Evolutionary conservation across 306 rosid genomes (phyloP).

Genomic region (Cucurbita maxima): DNA sequence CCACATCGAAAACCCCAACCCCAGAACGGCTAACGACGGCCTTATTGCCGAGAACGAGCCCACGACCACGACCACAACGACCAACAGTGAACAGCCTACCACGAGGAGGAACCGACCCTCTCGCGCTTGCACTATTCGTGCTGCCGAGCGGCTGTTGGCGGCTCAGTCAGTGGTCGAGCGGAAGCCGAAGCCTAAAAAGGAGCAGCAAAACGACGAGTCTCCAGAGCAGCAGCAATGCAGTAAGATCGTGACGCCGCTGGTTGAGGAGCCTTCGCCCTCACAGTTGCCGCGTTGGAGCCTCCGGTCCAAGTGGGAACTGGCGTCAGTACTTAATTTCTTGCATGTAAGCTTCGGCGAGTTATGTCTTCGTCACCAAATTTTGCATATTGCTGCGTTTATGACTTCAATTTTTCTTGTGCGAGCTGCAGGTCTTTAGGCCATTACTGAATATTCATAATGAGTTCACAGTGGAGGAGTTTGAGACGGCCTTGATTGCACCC

Average conservation of each 20-base stretch:
- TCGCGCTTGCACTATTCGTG: constrained; percentile 86
- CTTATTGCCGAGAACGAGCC: constrained; percentile 26
- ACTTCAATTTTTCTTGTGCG: constrained; percentile 4
- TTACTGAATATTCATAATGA: constrained; percentile 64
- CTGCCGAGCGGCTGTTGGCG: constrained; percentile 51
- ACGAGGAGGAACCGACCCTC: constrained; percentile 79
- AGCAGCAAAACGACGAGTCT: constrained; percentile 26
- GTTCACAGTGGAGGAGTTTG: constrained; percentile 92
- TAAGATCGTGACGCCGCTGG: constrained; percentile 69
- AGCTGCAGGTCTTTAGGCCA: constrained; percentile 69
- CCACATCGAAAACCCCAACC: constrained; percentile 11
- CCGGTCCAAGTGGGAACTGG: constrained; percentile 97
- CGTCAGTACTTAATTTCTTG: constrained; percentile 83
- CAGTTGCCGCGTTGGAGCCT: constrained; percentile 77
- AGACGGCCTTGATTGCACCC: constrained; percentile 82
- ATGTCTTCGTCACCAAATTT: constrained; percentile 9
- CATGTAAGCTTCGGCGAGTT: constrained; percentile 42
- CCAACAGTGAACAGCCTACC: constrained; percentile 10
- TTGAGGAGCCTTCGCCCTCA: constrained; percentile 59
- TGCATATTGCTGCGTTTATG: constrained; percentile 22
- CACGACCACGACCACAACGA: constrained; percentile 7
- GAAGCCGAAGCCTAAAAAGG: constrained; percentile 17
- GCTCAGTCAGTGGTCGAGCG: constrained; percentile 20
- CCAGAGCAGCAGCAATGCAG: constrained; percentile 44
- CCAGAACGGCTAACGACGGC: constrained; percentile 18